Conservation (phyloP, 1,284 basidiomycete species). For the Vanrija sp. region DNA sequence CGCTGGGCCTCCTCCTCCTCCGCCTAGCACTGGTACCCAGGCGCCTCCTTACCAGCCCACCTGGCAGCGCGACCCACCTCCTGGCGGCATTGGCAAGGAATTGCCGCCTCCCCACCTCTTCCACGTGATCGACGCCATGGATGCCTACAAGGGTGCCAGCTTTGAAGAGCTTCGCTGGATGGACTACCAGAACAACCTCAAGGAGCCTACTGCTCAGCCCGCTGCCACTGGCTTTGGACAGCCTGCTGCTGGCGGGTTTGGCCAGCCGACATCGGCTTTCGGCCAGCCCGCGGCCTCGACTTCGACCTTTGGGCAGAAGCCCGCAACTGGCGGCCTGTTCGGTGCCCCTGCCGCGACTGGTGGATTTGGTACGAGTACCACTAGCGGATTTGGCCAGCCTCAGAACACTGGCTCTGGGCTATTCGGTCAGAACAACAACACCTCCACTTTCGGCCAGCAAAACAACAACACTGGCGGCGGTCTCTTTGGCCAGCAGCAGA, state of each 20-base stretch:
- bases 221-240: constrained; percentile 41
- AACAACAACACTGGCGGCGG: constrained; percentile 34
- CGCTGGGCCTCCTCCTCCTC: constrained; percentile 22
- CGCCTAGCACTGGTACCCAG: constrained; percentile 36
- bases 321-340: constrained; percentile 28
- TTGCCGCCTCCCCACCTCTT: constrained; percentile 34
- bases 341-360: constrained; percentile 20
- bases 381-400: constrained; percentile 32
- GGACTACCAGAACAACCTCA: constrained; percentile 58
- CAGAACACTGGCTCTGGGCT: constrained; percentile 31
- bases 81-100: constrained; percentile 12
- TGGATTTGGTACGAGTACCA: constrained; percentile 39
- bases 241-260: constrained; percentile 50
- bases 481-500: constrained; percentile 40
- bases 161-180: constrained; percentile 51
- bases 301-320: constrained; percentile 33
- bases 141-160: constrained; percentile 38
- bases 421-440: constrained; percentile 34
- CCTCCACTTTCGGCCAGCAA: constrained; percentile 35
- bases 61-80: constrained; percentile 42
- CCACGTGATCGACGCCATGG: constrained; percentile 45
- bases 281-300: constrained; percentile 22
- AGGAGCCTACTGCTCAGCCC: constrained; percentile 37
- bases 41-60: constrained; percentile 39
- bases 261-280: constrained; percentile 24